Conservation (phyloP, 768 basidiomycete species). For the Russula earlei region DNA sequence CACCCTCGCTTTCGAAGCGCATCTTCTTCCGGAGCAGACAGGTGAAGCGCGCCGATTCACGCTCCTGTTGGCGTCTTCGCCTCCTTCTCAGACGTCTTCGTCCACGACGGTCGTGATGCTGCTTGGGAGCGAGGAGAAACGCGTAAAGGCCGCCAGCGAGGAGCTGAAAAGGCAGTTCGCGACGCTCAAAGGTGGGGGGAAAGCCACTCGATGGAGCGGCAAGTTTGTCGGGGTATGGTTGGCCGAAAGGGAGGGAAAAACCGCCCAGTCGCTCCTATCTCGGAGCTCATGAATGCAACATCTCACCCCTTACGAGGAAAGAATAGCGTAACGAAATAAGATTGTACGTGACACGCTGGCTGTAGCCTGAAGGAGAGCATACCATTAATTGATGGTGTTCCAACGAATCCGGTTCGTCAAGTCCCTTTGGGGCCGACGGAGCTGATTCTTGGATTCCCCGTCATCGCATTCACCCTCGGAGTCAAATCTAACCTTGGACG, state of each 20-base stretch:
- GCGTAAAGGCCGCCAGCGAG: conserved; percentile 51
- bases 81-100: conserved; percentile 41
- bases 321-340: background rate
- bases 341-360: background rate
- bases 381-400: conserved; percentile 3
- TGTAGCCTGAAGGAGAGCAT: background rate
- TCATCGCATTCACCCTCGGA: conserved; percentile 17
- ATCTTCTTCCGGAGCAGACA: conserved; percentile 17
- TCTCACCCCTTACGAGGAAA: background rate
- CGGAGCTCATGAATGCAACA: background rate
- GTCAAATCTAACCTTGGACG: conserved; percentile 15
- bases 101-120: conserved; percentile 50
- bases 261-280: conserved; percentile 23
- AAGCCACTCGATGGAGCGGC: conserved; percentile 68
- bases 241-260: conserved; percentile 33
- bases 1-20: conserved; percentile 36
- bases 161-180: conserved; percentile 43
- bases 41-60: conserved; percentile 28
- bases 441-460: conserved; percentile 2
- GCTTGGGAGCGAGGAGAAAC: conserved; percentile 48
- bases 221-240: conserved; percentile 61
- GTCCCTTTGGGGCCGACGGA: background rate
- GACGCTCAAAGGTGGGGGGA: conserved; percentile 68
- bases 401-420: background rate
- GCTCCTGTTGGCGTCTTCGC: conserved; percentile 52